Evolutionary conservation across 768 basidiomycete species (phyloP), one percentile per base, ranked within the genome.

Genomic region (Lactarius evosmus): DNA sequence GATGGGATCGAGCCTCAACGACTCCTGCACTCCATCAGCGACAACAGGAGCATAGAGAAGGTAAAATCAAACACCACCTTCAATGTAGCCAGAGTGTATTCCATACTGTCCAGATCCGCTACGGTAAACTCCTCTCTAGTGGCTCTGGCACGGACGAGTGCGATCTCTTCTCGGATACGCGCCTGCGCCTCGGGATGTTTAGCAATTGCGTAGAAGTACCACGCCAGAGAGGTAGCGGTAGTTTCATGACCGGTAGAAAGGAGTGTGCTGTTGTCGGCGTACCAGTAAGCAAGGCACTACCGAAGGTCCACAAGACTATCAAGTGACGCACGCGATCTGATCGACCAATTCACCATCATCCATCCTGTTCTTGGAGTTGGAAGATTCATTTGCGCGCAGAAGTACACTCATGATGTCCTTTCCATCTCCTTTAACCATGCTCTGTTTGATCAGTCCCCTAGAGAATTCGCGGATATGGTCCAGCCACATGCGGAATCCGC

Each of bases 131-230:
- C n/a, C 7, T 16, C 56, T 57, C 38, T 40, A 4, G 5, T n/a
- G n/a, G 66, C 62, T n/a, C 38, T 9, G 4, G 41, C 59, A 7
- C 59, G 59, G 7, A 32, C 19, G 8, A 49, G 36, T 3, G 29
- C 30, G 19, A 60, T 38, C 49, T 70, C 69, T 38, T 33, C 38
- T n/a, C 67, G 69, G 34, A 70, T 61, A 12, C 33, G 22, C 46
- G 34, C 11, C 50, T 51, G 49, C 17, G 46, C 14, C 5, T 60
- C 59, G 3, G 59, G 50, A n/a, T 52, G 29, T 12, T 60, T 52
- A 1, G 59, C 49, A 3, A 52, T 7, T 22, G 51, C 59, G 8
- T 4, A 52, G 25, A 60, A 32, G 49, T 25, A 52, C 59, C 59
- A 60, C 3, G 34, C 27, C 33, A 40, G 3, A 30, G 32, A 11